phyloP scores from a whole-genome alignment of 345 rosid species.

The Raphanus raphanistrum region DNA sequence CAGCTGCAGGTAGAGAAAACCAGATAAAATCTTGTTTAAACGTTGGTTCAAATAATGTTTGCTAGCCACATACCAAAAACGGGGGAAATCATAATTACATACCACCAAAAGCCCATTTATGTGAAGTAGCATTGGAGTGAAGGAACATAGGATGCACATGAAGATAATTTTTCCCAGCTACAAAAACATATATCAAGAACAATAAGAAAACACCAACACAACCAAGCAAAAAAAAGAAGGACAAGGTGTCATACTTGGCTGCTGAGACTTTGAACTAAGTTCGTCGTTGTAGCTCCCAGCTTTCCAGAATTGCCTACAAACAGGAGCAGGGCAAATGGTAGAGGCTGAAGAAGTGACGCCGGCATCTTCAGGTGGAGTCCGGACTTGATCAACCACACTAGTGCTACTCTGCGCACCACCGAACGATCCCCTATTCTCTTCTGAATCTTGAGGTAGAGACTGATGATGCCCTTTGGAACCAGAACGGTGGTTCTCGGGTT shows the following conservation, averaged over 20 bases:
- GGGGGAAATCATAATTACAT: conserved; percentile 32
- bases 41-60: background rate
- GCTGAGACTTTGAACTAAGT: conserved; percentile 47
- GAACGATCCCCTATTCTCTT: conserved; percentile 56
- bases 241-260: conserved; percentile 55
- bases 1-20: conserved; percentile 54
- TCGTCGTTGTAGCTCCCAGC: conserved; percentile 68
- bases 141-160: conserved; percentile 97
- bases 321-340: conserved; percentile 60
- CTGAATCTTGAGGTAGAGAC: conserved; percentile 47
- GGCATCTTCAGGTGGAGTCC: conserved; percentile 63
- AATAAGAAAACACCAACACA: background rate
- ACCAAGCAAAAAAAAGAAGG: background rate
- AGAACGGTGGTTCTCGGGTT: conserved; percentile 48
- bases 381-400: conserved; percentile 69
- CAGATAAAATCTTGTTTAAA: conserved; percentile 25
- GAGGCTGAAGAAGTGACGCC: conserved; percentile 59
- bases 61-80: background rate
- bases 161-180: conserved; percentile 75
- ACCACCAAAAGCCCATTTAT: conserved; percentile 99
- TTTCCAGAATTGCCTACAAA: conserved; percentile 95
- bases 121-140: conserved; percentile 99
- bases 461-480: conserved; percentile 31
- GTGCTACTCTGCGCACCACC: conserved; percentile 61
- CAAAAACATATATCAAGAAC: conserved; percentile 8